Evolutionary conservation across 2,329 filamentous ascomycete genomes (phyloP).

Genomic region (Aspergillus neoniger): DNA sequence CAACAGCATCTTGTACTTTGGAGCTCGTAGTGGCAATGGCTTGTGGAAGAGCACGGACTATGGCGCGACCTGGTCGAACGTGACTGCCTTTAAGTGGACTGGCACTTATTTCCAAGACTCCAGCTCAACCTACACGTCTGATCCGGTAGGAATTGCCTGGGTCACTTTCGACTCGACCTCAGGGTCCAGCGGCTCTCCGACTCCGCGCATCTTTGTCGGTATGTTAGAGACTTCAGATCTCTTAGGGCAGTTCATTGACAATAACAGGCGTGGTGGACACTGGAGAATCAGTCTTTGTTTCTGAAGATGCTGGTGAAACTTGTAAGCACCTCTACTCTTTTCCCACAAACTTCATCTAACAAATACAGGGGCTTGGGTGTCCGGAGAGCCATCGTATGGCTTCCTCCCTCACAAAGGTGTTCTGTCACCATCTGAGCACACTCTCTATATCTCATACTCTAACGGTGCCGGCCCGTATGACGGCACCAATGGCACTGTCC

Average conservation of each 20-base stretch:
- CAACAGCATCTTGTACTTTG: slow-evolving; percentile 60
- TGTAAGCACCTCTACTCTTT: slow-evolving; percentile 41
- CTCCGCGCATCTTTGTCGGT: slow-evolving; percentile 60
- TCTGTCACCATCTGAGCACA: slow-evolving; percentile 54
- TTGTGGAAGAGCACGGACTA: slow-evolving; percentile 61
- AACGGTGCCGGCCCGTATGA: slow-evolving; percentile 61
- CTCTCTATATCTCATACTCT: slow-evolving; percentile 58
- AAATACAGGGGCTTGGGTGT: slow-evolving; percentile 34
- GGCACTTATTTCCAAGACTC: slow-evolving; percentile 51
- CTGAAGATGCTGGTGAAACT: slow-evolving; percentile 55
- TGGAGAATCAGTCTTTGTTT: slow-evolving; percentile 57
- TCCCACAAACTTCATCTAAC: background rate
- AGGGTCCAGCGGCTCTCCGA: slow-evolving; percentile 47
- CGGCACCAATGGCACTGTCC: slow-evolving; percentile 55
- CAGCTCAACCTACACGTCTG: slow-evolving; percentile 49
- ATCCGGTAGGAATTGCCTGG: slow-evolving; percentile 54
- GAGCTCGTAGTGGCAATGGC: slow-evolving; percentile 60
- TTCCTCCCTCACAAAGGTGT: slow-evolving; percentile 59
- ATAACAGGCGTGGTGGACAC: slow-evolving; percentile 48
- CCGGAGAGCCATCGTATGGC: slow-evolving; percentile 50
- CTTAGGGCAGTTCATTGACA: background rate
- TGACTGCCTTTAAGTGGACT: slow-evolving; percentile 53
- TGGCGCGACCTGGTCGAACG: slow-evolving; percentile 57
- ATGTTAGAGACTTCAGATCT: slow-evolving; percentile 23
- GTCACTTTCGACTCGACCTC: slow-evolving; percentile 60